Base-by-base conservation (phyloP, 176 grass and related monocot species). In the Carex pumila region DNA sequence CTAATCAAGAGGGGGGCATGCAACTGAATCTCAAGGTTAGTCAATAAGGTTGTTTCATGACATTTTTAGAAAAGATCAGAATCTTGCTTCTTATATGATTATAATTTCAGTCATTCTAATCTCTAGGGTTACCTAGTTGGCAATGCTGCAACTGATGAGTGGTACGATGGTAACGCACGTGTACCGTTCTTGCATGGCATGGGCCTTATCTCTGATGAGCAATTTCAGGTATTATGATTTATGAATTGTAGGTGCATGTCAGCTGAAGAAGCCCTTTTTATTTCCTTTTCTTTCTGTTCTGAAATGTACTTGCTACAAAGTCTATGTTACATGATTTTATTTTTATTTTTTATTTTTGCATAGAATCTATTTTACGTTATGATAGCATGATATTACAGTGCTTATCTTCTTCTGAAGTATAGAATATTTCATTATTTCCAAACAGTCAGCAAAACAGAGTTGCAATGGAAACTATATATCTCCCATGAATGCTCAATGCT, bases 71-170 rank as follows among this genome's bases (percentile, higher is more conserved):
- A 62, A 81, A 62, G 30, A 81, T 63, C 14, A 29, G 1, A 60
- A 5, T 37, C 6, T 41, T 61, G 7, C 5, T 18, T 36, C 29
- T 31, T 59, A 39, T 62, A 55, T 39, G 25, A 37, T 80, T 31
- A 41, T 54, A 54, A 52, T 75, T 54, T 21, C 47, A 75, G 7
- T 76, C 49, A 55, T 54, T 53, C 12, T 53, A 54, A 80, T 29
- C 13, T 84, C 45, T 87, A 92, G 92, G 92, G 90, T 12, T 94
- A 94, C 71, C 49, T 94, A 54, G 30, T 88, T 39, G 92, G 92
- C 30, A 94, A 94, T 54, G 80, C 86, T 49, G 62, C 86, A 32
- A 94, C 92, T 52, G 92, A 92, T 80, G 21, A 7, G 5, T 43
- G 60, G 13, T 88, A 89, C 3, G 90, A 94, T 70, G 1, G 3